Evolutionary conservation across 116 monocot genomes (phyloP).

Genomic region (Cymodocea nodosa): DNA sequence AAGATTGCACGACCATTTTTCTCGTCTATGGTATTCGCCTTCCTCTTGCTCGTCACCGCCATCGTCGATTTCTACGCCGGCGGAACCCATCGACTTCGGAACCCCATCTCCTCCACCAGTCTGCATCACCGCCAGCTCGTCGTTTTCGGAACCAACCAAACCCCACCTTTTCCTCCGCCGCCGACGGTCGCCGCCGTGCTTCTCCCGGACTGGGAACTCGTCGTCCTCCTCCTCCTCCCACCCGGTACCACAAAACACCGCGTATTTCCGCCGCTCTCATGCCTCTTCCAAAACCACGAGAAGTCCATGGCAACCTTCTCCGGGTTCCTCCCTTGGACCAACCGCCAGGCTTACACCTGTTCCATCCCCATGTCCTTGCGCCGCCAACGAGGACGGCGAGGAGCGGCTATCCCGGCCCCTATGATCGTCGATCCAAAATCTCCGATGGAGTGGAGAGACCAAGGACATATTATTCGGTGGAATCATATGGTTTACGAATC

Average conservation of each 20-base stretch:
- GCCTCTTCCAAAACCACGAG: constrained; percentile 31
- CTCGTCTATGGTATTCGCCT: background rate
- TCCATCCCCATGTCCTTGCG: constrained; percentile 22
- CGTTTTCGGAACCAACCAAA: background rate
- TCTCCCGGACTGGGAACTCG: constrained; percentile 40
- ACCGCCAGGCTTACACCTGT: constrained; percentile 28
- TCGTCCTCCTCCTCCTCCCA: constrained; percentile 27
- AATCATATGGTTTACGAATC: constrained; percentile 47
- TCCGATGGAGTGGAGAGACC: background rate
- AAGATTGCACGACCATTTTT: background rate
- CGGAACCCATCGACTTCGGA: background rate
- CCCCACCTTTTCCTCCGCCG: background rate
- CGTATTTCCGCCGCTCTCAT: constrained; percentile 8
- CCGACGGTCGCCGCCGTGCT: constrained; percentile 15
- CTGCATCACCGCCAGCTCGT: background rate
- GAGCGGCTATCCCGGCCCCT: constrained; percentile 10
- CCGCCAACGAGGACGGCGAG: background rate
- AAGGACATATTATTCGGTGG: constrained; percentile 32
- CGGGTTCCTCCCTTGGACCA: constrained; percentile 20
- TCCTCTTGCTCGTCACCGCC: background rate
- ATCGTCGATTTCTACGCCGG: background rate
- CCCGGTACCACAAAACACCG: no score
- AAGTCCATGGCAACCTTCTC: constrained; percentile 21
- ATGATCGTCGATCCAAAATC: background rate
- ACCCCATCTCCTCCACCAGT: background rate